phyloP scores from a whole-genome alignment of 495 filamentous ascomycete genomes.

The Hapsidospora chrysogenum region DNA sequence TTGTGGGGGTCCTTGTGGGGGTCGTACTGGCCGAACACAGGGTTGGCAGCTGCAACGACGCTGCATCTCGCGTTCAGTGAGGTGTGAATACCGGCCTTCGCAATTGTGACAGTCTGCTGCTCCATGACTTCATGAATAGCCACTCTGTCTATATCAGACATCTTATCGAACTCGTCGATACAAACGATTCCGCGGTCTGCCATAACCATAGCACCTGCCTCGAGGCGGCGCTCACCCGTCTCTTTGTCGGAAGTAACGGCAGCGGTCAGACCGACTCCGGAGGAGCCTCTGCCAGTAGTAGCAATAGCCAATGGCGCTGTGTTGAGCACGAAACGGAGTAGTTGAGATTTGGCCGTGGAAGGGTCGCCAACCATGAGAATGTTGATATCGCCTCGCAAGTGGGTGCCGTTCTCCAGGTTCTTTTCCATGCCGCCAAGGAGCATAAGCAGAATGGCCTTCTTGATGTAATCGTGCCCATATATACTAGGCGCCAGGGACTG shows the following conservation, averaged over 20 bases:
- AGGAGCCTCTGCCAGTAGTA: conserved; percentile 92
- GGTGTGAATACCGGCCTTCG: conserved; percentile 97
- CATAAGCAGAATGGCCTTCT: conserved; percentile 95
- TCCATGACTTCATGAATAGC: conserved; percentile 99
- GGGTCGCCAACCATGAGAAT: conserved; percentile 99
- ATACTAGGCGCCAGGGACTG: conserved; percentile 97
- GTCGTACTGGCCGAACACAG: conserved; percentile 96
- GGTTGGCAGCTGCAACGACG: conserved; percentile 93
- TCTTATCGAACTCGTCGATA: conserved; percentile 99
- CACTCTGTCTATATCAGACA: conserved; percentile 95
- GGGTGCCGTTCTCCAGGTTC: conserved; percentile 94
- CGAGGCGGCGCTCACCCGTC: conserved; percentile 84
- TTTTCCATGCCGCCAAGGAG: conserved; percentile 97
- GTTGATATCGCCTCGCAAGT: conserved; percentile 97
- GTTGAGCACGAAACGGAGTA: conserved; percentile 93
- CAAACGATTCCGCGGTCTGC: conserved; percentile 94
- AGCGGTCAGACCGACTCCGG: conserved; percentile 93
- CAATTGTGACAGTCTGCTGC: conserved; percentile 97
- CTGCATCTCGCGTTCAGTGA: conserved; percentile 93
- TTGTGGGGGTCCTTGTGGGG: conserved; percentile 96
- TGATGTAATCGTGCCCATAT: conserved; percentile 93
- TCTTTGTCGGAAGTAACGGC: conserved; percentile 95
- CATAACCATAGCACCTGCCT: conserved; percentile 98
- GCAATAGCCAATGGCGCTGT: conserved; percentile 94
- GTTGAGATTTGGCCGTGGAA: conserved; percentile 94